phyloP scores from a whole-genome alignment of 1,139 yeast species.

The Geotrichum bryndzae region DNA sequence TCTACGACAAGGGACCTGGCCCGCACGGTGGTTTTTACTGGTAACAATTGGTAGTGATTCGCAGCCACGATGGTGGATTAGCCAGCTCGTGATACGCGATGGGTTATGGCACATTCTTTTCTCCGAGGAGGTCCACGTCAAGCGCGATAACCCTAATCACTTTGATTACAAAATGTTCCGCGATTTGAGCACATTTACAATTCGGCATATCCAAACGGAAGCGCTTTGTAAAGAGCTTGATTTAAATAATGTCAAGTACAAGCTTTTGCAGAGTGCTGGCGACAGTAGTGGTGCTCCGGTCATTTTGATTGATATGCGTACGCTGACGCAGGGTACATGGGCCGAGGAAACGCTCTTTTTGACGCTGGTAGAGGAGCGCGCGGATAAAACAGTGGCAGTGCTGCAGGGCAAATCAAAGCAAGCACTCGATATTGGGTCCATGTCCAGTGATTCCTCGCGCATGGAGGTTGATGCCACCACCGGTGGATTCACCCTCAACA shows the following conservation, averaged over 20 bases:
- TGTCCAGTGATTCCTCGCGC: conserved; percentile 22
- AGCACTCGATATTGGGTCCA: conserved; percentile 20
- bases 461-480: conserved; percentile 24
- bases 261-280: conserved; percentile 20
- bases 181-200: conserved; percentile 25
- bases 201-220: conserved; percentile 28
- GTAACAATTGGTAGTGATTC: conserved; percentile 28
- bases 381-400: conserved; percentile 18
- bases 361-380: conserved; percentile 9
- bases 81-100: conserved; percentile 30
- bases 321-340: conserved; percentile 25
- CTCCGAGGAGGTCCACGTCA: conserved; percentile 26
- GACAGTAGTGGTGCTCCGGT: conserved; percentile 22
- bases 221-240: conserved; percentile 27
- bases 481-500: conserved; percentile 25
- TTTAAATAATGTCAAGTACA: conserved; percentile 24
- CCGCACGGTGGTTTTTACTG: conserved; percentile 35
- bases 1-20: conserved; percentile 33
- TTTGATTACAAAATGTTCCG: conserved; percentile 26
- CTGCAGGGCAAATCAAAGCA: conserved; percentile 28
- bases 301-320: conserved; percentile 23
- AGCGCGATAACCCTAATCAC: conserved; percentile 20
- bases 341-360: conserved; percentile 26
- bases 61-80: conserved; percentile 31
- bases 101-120: conserved; percentile 28